A percentile compares a stretch with the other conserved stretches of the same genome.
These are phyloP conservation scores for Plasmodium gonderi DNA, from an alignment of 169 alveolate genomes.

Conservation along the genomic window DNA sequence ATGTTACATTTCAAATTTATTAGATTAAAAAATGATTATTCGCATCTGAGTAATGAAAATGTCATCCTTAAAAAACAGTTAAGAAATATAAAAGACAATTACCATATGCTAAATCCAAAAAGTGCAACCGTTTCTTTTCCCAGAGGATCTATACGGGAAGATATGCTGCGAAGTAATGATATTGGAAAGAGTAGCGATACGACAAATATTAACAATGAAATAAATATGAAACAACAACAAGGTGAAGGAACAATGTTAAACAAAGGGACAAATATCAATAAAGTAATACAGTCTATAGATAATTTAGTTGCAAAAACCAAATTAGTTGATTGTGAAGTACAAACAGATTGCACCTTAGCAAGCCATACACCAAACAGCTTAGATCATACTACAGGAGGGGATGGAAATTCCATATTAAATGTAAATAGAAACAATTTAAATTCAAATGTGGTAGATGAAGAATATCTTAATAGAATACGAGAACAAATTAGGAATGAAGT, in stretches of 20 bases:
- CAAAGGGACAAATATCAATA: background rate
- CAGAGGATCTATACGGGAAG: conserved; percentile 2
- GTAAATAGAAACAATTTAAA: background rate
- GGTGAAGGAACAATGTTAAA: background rate
- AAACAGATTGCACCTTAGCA: background rate
- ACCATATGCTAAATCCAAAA: conserved; percentile 11
- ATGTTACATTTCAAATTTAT: conserved; percentile 68
- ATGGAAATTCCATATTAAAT: background rate
- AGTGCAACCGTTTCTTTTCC: conserved; percentile 36
- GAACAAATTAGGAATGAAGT: conserved; percentile 46
- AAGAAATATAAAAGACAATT: conserved; percentile 42
- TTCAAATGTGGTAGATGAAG: background rate
- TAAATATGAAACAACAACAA: background rate
- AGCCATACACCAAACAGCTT: background rate
- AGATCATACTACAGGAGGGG: background rate
- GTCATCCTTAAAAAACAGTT: conserved; percentile 49
- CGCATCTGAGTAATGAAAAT: conserved; percentile 53
- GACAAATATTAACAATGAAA: background rate
- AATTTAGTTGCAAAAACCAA: background rate
- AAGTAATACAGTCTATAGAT: background rate
- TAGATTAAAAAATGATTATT: conserved; percentile 65
- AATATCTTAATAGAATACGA: conserved; percentile 3
- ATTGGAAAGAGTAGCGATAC: background rate
- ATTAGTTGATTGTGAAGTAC: conserved; percentile 5
- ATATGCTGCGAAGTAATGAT: background rate